Evolutionary conservation across 345 rosid species (phyloP).

Genomic region (Salix exigua): DNA sequence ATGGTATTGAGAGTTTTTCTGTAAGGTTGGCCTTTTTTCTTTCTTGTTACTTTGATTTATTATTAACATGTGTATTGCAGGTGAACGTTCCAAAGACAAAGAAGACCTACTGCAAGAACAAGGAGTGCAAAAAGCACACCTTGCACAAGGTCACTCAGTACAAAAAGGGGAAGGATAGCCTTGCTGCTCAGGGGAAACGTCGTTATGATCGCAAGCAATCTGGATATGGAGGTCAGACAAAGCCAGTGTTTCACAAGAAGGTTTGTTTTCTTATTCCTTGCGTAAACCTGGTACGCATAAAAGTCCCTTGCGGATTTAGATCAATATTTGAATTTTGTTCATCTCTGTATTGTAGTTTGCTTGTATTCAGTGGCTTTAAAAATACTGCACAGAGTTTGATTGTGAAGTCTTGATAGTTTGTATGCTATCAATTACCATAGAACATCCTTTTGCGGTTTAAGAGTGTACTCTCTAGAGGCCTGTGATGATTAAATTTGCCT

Average conservation of each 20-base stretch:
- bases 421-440: not conserved
- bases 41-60: not conserved
- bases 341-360: not conserved
- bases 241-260: slow-evolving; percentile 33
- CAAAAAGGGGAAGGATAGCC: slow-evolving; percentile 22
- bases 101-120: slow-evolving; percentile 39
- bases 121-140: slow-evolving; percentile 21
- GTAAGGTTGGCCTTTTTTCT: not conserved
- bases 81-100: slow-evolving; percentile 85
- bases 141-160: slow-evolving; percentile 20
- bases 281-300: not conserved
- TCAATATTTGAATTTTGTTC: not conserved
- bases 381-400: not conserved
- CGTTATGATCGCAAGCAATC: slow-evolving; percentile 26
- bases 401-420: not conserved
- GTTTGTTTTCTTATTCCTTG: not conserved
- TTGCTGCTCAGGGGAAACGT: slow-evolving; percentile 17
- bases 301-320: not conserved
- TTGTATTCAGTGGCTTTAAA: not conserved
- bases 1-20: not conserved
- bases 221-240: slow-evolving; percentile 30
- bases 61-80: slow-evolving; percentile 18
- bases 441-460: not conserved
- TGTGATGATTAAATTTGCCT: slow-evolving; percentile 4
- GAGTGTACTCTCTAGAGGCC: not conserved